These are phyloP conservation scores for Posidonia oceanica DNA, from an alignment of 116 monocot genomes.

Conservation along the genomic window DNA sequence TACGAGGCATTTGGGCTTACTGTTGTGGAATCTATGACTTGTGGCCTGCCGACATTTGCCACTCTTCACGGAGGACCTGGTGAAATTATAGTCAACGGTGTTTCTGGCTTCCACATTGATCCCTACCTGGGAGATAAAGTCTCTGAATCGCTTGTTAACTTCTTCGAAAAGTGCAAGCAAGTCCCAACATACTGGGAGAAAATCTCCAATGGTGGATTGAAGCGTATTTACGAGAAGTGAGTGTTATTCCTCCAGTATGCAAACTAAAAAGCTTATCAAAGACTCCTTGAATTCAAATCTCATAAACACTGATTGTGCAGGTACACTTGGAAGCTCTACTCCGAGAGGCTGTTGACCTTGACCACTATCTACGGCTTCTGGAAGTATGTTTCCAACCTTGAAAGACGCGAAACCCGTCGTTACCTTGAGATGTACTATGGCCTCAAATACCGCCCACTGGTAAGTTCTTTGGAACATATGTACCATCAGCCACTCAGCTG, in stretches of 20 bases:
- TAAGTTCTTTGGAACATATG: conserved; percentile 8
- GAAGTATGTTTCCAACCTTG: conserved; percentile 75
- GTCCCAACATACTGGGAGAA: conserved; percentile 53
- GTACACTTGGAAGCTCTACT: conserved; percentile 93
- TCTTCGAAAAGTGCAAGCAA: conserved; percentile 54
- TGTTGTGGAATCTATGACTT: conserved; percentile 79
- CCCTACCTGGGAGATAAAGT: conserved; percentile 74
- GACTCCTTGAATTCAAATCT: background rate
- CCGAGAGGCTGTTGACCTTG: conserved; percentile 84
- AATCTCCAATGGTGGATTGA: conserved; percentile 51
- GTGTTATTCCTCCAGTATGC: background rate
- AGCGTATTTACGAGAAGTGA: conserved; percentile 78
- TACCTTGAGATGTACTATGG: conserved; percentile 95
- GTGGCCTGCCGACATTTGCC: conserved; percentile 81
- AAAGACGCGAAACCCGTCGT: conserved; percentile 65
- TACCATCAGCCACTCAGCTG: background rate
- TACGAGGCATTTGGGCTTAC: conserved; percentile 92
- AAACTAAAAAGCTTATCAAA: background rate
- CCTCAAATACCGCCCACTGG: conserved; percentile 62
- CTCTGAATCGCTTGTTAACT: conserved; percentile 50
- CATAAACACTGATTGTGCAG: conserved; percentile 15
- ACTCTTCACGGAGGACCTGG: conserved; percentile 70
- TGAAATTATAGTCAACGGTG: conserved; percentile 77
- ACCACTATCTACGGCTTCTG: conserved; percentile 84
- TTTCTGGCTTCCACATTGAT: conserved; percentile 83